Percentiles rank a stretch among this genome's conserved stretches.
Evolutionary conservation across 345 rosid species (phyloP).

Genomic region (Abelmoschus esculentus): DNA sequence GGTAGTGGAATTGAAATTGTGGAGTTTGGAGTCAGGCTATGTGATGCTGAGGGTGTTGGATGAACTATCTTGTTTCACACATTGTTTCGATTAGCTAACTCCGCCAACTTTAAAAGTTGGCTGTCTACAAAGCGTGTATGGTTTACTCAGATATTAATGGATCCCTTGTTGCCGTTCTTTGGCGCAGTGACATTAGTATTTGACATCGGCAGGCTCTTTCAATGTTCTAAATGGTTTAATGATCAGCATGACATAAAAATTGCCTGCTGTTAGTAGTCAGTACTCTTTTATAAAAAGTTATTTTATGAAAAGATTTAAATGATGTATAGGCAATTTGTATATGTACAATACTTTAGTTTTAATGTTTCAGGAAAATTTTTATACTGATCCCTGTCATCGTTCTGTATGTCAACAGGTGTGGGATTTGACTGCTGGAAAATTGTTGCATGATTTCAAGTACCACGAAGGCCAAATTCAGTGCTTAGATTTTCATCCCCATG

Average conservation of each 20-base stretch:
- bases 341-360: background rate
- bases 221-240: background rate
- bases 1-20: background rate
- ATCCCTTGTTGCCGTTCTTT: background rate
- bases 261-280: background rate
- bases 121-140: background rate
- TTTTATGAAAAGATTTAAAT: background rate
- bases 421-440: slow-evolving; percentile 99
- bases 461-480: slow-evolving; percentile 95
- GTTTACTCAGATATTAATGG: background rate
- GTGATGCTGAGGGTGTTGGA: background rate
- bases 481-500: slow-evolving; percentile 98
- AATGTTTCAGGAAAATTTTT: background rate
- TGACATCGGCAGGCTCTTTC: background rate
- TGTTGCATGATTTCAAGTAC: slow-evolving; percentile 79
- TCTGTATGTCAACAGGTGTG: slow-evolving; percentile 51
- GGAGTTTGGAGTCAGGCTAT: background rate
- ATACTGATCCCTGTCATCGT: background rate
- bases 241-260: background rate
- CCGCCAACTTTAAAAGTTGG: background rate
- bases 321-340: background rate
- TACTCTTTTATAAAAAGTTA: background rate
- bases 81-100: background rate
- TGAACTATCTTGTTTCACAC: background rate
- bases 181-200: background rate